Evolutionary conservation across 441 rosid species (phyloP).

Genomic region (Syzygium syzygioides): DNA sequence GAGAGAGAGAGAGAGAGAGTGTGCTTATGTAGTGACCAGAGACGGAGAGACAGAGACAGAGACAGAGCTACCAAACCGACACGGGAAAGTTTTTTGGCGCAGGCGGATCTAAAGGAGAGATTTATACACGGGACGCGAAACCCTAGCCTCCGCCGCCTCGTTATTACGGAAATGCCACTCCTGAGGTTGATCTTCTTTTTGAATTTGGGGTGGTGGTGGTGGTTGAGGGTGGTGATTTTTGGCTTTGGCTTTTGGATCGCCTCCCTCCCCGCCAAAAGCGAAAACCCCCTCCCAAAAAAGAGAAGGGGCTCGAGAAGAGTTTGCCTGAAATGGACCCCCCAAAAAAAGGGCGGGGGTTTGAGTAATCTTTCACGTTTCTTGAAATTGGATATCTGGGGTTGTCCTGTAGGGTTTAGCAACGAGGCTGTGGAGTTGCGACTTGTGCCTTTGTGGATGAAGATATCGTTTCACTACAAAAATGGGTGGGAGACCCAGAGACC

Average conservation of each 20-base stretch:
- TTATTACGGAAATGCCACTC: neutral
- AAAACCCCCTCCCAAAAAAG: neutral
- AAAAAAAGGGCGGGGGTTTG: neutral
- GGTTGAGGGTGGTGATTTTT: neutral
- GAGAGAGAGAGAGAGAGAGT: neutral
- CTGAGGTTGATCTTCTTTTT: neutral
- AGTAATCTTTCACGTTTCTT: too few species aligned
- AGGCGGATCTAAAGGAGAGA: neutral
- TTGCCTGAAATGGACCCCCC: neutral
- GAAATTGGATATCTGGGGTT: neutral
- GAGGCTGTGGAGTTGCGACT: neutral
- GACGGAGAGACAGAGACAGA: neutral
- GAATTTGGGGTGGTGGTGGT: neutral
- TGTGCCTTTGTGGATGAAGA: neutral
- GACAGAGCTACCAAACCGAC: neutral
- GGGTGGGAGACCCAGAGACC: neutral
- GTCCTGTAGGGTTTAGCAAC: neutral
- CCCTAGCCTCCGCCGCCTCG: neutral
- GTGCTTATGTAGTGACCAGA: neutral
- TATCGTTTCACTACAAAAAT: neutral
- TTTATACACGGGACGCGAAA: neutral
- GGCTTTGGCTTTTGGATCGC: neutral
- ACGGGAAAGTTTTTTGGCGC: neutral
- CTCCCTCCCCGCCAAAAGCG: neutral
- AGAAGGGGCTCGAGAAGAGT: neutral